Evolutionary conservation across 495 filamentous ascomycete genomes (phyloP).

Genomic region (Chaetomium tenue): DNA sequence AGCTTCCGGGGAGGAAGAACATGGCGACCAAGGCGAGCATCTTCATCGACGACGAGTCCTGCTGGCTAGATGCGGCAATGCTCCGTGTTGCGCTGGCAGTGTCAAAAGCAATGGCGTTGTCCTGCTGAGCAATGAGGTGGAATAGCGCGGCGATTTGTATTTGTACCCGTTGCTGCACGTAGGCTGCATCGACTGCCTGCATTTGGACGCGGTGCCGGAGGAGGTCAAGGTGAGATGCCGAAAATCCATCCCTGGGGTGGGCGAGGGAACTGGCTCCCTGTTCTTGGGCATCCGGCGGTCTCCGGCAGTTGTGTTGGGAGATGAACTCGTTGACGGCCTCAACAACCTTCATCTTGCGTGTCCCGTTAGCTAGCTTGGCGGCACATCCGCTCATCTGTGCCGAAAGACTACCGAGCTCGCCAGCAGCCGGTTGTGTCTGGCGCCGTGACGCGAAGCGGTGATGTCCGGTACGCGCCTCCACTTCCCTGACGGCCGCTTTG

Average conservation of each 20-base stretch:
- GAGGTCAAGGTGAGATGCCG: slow-evolving; percentile 7
- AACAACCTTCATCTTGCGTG: slow-evolving; percentile 31
- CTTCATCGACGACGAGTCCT: slow-evolving; percentile 53
- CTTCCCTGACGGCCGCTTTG: slow-evolving; percentile 30
- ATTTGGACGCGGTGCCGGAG: slow-evolving; percentile 28
- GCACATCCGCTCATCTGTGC: slow-evolving; percentile 34
- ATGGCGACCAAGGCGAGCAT: slow-evolving; percentile 55
- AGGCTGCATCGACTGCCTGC: slow-evolving; percentile 34
- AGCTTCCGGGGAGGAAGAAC: slow-evolving; percentile 54
- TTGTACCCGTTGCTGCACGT: slow-evolving; percentile 35
- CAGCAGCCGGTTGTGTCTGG: slow-evolving; percentile 30
- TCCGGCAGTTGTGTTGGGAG: slow-evolving; percentile 6
- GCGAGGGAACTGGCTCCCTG: too few species aligned
- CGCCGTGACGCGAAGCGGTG: slow-evolving; percentile 29
- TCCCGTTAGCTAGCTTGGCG: slow-evolving; percentile 35
- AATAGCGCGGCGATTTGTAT: slow-evolving; percentile 35
- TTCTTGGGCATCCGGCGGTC: too few species aligned
- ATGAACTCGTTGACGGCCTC: slow-evolving; percentile 32
- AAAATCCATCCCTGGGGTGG: background rate
- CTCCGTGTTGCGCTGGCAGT: slow-evolving; percentile 33
- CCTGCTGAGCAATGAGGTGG: slow-evolving; percentile 36
- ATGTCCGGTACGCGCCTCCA: slow-evolving; percentile 35
- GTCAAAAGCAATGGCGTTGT: slow-evolving; percentile 35
- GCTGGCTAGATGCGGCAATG: slow-evolving; percentile 44
- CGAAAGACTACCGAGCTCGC: slow-evolving; percentile 31